These are phyloP conservation scores for Quercus glauca DNA, from an alignment of 306 rosid species.

Conservation along the genomic window DNA sequence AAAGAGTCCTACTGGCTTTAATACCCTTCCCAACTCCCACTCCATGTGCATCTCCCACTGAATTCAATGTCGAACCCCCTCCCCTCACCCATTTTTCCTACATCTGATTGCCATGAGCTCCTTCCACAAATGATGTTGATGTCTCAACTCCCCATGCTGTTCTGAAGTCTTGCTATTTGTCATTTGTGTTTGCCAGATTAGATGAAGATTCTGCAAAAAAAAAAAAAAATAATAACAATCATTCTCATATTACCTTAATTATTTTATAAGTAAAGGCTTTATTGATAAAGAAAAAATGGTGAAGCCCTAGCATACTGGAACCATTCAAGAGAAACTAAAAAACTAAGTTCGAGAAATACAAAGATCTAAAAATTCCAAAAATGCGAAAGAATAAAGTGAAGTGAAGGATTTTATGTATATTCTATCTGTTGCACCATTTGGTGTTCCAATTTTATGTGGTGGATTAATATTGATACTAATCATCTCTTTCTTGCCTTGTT, in stretches of 20 bases:
- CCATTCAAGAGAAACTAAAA: no score
- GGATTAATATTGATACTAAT: constrained; percentile 23
- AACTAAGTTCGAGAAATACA: no score
- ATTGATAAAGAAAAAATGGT: no score
- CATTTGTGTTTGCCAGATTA: background rate
- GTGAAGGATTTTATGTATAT: background rate
- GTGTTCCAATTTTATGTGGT: background rate
- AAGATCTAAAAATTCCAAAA: no score
- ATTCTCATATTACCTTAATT: background rate
- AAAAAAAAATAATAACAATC: background rate
- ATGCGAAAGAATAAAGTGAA: background rate
- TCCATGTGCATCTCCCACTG: no score
- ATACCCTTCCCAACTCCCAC: no score
- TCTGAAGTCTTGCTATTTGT: background rate
- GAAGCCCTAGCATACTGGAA: no score
- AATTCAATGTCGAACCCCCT: no score
- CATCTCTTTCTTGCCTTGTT: constrained; percentile 11
- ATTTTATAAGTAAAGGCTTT: no score
- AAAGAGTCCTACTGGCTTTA: no score
- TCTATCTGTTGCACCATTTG: background rate
- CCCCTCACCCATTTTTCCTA: no score
- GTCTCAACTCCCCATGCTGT: background rate
- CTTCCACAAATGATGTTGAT: background rate
- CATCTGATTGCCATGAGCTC: no score
- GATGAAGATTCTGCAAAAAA: background rate